Conservation (phyloP, 129 eudicot species). For the Solidago caesia region DNA sequence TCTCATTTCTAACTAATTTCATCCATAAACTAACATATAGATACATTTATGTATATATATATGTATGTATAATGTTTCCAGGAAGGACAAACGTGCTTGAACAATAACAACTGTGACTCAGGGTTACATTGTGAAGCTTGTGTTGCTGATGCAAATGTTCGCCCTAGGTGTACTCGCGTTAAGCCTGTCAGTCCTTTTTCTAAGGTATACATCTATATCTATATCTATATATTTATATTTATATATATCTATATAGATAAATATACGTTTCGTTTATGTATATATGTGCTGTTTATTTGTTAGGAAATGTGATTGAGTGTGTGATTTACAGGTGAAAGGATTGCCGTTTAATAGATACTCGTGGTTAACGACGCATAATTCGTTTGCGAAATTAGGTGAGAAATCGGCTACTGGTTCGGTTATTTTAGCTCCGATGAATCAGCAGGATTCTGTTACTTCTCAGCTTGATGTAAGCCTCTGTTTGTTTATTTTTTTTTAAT, state of each 20-base stretch:
- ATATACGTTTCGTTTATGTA: too few relatives aligned
- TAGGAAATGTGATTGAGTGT: too few relatives aligned
- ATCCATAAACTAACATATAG: too few relatives aligned
- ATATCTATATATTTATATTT: neutral
- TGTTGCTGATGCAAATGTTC: constrained; percentile 60
- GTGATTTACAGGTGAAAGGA: too few relatives aligned
- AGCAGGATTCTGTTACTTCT: constrained; percentile 77
- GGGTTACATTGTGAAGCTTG: constrained; percentile 93
- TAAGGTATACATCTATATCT: constrained; percentile 36
- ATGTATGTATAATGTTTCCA: too few relatives aligned
- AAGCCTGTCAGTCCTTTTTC: constrained; percentile 68
- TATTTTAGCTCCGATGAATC: constrained; percentile 74
- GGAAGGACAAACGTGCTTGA: constrained; percentile 64
- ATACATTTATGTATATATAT: neutral
- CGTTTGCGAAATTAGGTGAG: too few relatives aligned
- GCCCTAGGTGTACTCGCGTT: constrained; percentile 84
- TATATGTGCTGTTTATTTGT: too few relatives aligned
- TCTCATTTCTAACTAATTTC: too few relatives aligned
- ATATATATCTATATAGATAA: neutral
- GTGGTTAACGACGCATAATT: too few relatives aligned
- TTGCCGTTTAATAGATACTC: too few relatives aligned
- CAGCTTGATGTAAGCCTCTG: constrained; percentile 89
- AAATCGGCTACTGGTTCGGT: constrained; percentile 72
- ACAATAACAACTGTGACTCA: constrained; percentile 53
- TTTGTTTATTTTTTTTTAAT: too few relatives aligned